Base-by-base conservation (phyloP, 495 filamentous ascomycete genomes). In the Penicillium pulvis region DNA sequence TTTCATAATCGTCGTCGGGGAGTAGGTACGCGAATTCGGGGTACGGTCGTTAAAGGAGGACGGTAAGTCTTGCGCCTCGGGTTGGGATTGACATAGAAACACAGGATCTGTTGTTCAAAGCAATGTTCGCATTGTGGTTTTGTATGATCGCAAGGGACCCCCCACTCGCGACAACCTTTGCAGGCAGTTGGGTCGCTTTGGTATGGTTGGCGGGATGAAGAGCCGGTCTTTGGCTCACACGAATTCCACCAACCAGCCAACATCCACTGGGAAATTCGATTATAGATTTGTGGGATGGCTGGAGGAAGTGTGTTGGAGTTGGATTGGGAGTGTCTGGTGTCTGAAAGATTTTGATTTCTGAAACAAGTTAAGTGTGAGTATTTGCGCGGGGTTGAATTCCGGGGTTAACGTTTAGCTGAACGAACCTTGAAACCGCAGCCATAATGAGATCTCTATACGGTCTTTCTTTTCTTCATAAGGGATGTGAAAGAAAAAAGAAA, bases 111-210 rank as follows among this genome's bases (percentile, higher is more conserved):
- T 50, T 77, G 61, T 17, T 75, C 62, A 30, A 67, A 60, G 56
- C 75, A 77, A 57, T 76, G 70, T 10, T 67, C 60, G 28, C 75
- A 77, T 30, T 69, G 73, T 12, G 75, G 75, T 52, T 50, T 48
- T 11, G 62, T 56, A 31, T 63, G 71, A 57, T 77, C 73, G 57
- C 75, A 77, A n/a, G 43, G 41, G 7, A 67, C 67, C 2, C 61
- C 61, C 61, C 64, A 62, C 14, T 69, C 60, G 11, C 70, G 69
- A 58, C 75, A 77, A 0, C 67, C 66, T 45, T 70, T 72, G 63
- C 74, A 75, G 44, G 60, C 59, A 44, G 31, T 36, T 23, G 54
- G 51, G 16, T 43, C 33, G 16, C 49, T 43, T 16, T 46, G 49
- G 20, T 57, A 47, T 23, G 20, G 20, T 36, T 26, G 30, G n/a